Evolutionary conservation across 768 basidiomycete genomes (phyloP).

Genomic region (Chiua virens): DNA sequence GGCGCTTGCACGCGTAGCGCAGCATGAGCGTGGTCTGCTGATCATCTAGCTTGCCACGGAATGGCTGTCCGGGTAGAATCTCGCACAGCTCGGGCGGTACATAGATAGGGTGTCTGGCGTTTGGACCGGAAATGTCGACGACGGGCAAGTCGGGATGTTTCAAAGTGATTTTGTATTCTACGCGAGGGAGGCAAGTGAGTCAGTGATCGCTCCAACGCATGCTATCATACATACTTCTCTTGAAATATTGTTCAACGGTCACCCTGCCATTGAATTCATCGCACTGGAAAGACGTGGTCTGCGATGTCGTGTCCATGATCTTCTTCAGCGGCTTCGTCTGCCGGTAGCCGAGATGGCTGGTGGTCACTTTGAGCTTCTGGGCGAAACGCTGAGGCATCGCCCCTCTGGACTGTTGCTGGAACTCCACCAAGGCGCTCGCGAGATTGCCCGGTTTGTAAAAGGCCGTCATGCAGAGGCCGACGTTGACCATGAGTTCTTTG

Average conservation of each 20-base stretch:
- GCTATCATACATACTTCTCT: slow-evolving; percentile 45
- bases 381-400: slow-evolving; percentile 49
- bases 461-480: slow-evolving; percentile 54
- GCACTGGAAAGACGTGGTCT: slow-evolving; percentile 52
- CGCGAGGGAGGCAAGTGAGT: slow-evolving; percentile 3
- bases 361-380: slow-evolving; percentile 57
- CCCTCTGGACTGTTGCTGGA: slow-evolving; percentile 39
- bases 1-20: slow-evolving; percentile 61
- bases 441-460: slow-evolving; percentile 64
- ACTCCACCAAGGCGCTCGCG: slow-evolving; percentile 54
- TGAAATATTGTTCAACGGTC: slow-evolving; percentile 65
- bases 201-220: neutral
- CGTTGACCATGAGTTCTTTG: slow-evolving; percentile 52
- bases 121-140: slow-evolving; percentile 49
- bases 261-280: slow-evolving; percentile 53
- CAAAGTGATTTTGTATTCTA: slow-evolving; percentile 62
- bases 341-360: slow-evolving; percentile 54
- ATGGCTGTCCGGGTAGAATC: slow-evolving; percentile 58
- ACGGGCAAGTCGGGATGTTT: slow-evolving; percentile 51
- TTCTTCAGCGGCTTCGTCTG: slow-evolving; percentile 46
- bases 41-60: slow-evolving; percentile 59
- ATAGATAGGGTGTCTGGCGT: slow-evolving; percentile 32
- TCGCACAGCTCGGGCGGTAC: slow-evolving; percentile 74
- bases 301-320: slow-evolving; percentile 41
- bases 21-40: slow-evolving; percentile 72